A percentile compares a stretch with the other conserved stretches of the same genome.
Conservation (phyloP, 371 early-diverging fungal genomes). For the Synchytrium microbalum region DNA sequence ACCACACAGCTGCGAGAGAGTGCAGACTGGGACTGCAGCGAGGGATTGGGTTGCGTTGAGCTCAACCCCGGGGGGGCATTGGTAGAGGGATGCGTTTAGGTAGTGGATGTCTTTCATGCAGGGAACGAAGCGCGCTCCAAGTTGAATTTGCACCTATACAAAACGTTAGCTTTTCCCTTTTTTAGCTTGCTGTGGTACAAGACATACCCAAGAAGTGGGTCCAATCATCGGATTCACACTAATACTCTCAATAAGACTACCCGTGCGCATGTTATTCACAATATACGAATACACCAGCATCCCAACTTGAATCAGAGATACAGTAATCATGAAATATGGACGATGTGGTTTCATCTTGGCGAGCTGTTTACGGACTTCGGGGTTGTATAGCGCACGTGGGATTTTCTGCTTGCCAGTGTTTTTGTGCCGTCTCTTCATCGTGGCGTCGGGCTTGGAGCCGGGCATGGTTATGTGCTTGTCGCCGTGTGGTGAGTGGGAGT, state of each 20-base stretch:
- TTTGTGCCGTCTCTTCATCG: too few species aligned
- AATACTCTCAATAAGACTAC: constrained; percentile 26
- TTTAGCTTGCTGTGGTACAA: constrained; percentile 1
- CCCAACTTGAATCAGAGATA: constrained; percentile 26
- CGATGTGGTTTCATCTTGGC: constrained; percentile 22
- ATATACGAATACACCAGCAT: constrained; percentile 16
- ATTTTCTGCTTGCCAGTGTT: too few species aligned
- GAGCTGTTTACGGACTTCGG: constrained; percentile 27
- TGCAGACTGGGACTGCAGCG: constrained; percentile 17
- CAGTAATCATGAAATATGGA: constrained; percentile 30
- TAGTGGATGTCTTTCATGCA: constrained; percentile 32
- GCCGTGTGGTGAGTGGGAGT: too few species aligned
- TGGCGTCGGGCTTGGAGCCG: too few species aligned
- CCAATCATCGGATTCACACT: constrained; percentile 46
- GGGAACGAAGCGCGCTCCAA: constrained; percentile 44
- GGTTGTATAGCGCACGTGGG: constrained; percentile 24
- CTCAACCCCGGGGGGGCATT: constrained; percentile 8
- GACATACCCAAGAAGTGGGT: constrained; percentile 29
- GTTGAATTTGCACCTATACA: constrained; percentile 32
- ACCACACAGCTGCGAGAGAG: constrained; percentile 33
- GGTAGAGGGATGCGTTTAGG: neutral
- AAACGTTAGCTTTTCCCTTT: neutral
- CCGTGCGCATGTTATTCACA: constrained; percentile 28
- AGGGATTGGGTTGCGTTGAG: constrained; percentile 4
- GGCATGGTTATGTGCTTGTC: too few species aligned